phyloP scores from a whole-genome alignment of 2,329 filamentous ascomycete genomes.

The Albifimbria verrucaria region DNA sequence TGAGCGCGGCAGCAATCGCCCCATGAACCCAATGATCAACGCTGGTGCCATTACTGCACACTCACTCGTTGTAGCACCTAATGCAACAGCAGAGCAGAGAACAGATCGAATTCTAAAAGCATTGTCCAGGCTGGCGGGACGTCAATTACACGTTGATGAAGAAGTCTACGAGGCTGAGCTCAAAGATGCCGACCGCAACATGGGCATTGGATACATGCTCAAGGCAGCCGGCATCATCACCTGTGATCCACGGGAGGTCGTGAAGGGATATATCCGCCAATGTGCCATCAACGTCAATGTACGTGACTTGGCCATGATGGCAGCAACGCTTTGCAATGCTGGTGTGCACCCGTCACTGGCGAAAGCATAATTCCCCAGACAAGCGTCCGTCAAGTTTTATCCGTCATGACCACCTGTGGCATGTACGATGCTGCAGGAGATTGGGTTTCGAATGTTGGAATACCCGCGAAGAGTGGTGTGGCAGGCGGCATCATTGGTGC shows the following conservation, averaged over 20 bases:
- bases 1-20: constrained; percentile 24
- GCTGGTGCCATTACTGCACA: constrained; percentile 31
- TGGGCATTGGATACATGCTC: constrained; percentile 36
- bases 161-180: constrained; percentile 35
- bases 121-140: constrained; percentile 31
- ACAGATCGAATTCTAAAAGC: constrained; percentile 30
- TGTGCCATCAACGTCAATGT: constrained; percentile 39
- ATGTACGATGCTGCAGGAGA: constrained; percentile 39
- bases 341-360: constrained; percentile 30
- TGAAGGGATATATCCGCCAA: constrained; percentile 36
- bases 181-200: constrained; percentile 29
- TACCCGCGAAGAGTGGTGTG: constrained; percentile 34
- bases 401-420: constrained; percentile 38
- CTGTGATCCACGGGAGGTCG: constrained; percentile 29
- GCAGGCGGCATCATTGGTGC: constrained; percentile 30
- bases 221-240: constrained; percentile 35
- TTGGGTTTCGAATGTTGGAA: constrained; percentile 35
- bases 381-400: constrained; percentile 35
- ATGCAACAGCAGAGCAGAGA: constrained; percentile 30
- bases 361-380: constrained; percentile 30
- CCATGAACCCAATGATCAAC: constrained; percentile 35
- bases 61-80: constrained; percentile 23
- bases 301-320: constrained; percentile 36
- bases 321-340: constrained; percentile 33
- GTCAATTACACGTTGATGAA: constrained; percentile 32